These are phyloP conservation scores for Gynochthodes officinalis DNA, from an alignment of 257 asterid species.

Conservation along the genomic window DNA sequence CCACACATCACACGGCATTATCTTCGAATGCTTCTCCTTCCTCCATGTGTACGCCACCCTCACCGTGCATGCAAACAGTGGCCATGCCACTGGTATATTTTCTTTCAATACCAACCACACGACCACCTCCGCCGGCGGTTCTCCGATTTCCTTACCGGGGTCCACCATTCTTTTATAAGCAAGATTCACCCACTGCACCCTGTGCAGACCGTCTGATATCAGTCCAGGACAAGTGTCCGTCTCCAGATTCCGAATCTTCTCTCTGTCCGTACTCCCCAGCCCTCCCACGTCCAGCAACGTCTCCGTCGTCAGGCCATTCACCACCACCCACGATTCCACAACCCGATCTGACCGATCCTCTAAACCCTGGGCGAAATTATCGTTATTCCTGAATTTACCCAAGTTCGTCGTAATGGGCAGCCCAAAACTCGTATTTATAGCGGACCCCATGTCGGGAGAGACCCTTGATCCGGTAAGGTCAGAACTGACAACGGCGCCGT, in stretches of 20 bases:
- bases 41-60: constrained; percentile 37
- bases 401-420: constrained; percentile 13
- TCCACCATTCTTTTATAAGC: constrained; percentile 40
- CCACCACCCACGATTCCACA: constrained; percentile 47
- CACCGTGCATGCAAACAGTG: constrained; percentile 48
- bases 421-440: constrained; percentile 10
- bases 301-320: constrained; percentile 27
- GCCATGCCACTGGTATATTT: constrained; percentile 14
- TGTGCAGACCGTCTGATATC: constrained; percentile 36
- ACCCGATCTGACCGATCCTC: constrained; percentile 25
- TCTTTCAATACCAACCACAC: constrained; percentile 41
- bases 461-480: neutral
- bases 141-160: constrained; percentile 15
- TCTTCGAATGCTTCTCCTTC: constrained; percentile 29
- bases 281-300: constrained; percentile 19
- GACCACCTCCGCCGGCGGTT: constrained; percentile 17
- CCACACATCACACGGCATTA: constrained; percentile 58
- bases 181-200: constrained; percentile 41
- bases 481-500: constrained; percentile 8
- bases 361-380: neutral
- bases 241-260: constrained; percentile 38
- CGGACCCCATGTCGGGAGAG: constrained; percentile 19
- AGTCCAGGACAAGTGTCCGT: constrained; percentile 42
- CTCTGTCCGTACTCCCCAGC: constrained; percentile 36
- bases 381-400: constrained; percentile 6